phyloP scores from a whole-genome alignment of 805 yeast species.

The Isabelozyma heimii region DNA sequence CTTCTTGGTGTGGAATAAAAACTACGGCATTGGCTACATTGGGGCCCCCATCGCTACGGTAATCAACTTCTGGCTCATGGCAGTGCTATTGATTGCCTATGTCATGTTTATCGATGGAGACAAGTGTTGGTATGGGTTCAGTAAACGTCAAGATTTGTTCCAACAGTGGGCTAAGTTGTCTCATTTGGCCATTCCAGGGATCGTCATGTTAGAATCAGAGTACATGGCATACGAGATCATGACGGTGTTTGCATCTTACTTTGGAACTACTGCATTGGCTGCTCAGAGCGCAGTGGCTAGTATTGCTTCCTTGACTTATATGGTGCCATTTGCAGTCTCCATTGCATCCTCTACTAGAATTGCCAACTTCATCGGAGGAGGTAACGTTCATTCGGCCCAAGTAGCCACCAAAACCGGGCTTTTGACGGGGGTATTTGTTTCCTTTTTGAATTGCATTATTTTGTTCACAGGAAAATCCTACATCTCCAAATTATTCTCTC shows the following conservation, averaged over 20 bases:
- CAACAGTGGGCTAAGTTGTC: slow-evolving; percentile 34
- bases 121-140: slow-evolving; percentile 67
- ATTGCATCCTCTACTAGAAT: slow-evolving; percentile 44
- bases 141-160: slow-evolving; percentile 33
- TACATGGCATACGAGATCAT: slow-evolving; percentile 46
- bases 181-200: slow-evolving; percentile 43
- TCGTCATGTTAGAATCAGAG: slow-evolving; percentile 44
- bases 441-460: slow-evolving; percentile 39
- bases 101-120: slow-evolving; percentile 55
- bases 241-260: slow-evolving; percentile 45
- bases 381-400: slow-evolving; percentile 35
- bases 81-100: slow-evolving; percentile 31
- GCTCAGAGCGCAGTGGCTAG: slow-evolving; percentile 52
- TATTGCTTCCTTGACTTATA: slow-evolving; percentile 42
- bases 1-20: slow-evolving; percentile 42
- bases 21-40: slow-evolving; percentile 37
- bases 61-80: slow-evolving; percentile 43
- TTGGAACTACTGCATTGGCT: slow-evolving; percentile 49
- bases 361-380: slow-evolving; percentile 45
- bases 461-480: slow-evolving; percentile 45
- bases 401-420: slow-evolving; percentile 33
- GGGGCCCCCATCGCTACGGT: slow-evolving; percentile 46
- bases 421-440: slow-evolving; percentile 24
- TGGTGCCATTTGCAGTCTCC: slow-evolving; percentile 46
- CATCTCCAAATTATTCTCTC: slow-evolving; percentile 60